Base-by-base conservation (phyloP, 768 basidiomycete species). In the Agaricus sinodeliciosus region DNA sequence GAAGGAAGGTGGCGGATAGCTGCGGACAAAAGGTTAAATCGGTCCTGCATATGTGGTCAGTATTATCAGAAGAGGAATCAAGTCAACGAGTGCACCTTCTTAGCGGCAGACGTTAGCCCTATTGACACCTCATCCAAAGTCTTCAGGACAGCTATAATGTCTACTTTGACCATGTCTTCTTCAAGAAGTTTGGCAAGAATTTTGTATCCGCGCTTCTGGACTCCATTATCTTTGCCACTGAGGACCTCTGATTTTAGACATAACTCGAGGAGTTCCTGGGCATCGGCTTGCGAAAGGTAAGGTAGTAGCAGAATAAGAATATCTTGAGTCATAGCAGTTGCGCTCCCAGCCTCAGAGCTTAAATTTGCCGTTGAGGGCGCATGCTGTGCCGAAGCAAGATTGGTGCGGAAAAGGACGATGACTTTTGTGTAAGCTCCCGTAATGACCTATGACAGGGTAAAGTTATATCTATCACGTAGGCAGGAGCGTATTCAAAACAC, bases 171-270 rank as follows among this genome's bases (percentile, higher is more conserved):
- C 62, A 86, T 85, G 0, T 73, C 76, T 48, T 72, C 72, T 62
- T 87, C 85, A n/a, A 85, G 67, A 39, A 93, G 66, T 58, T 85
- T 85, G 28, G 85, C 76, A 13, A 98, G 75, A 15, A 88, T 83
- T 63, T 95, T 88, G 71, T 98, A 98, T 8, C 85, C 90, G 59
- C 94, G 90, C 70, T 99, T 99, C 71, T 98, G 95, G 4, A 95
- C 84, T 3, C 84, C 91, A 47, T 89, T 89, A 61, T 97, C 93
- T 59, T 73, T 80, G 60, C 82, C 83, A 49, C 79, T 78, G 4
- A 98, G 73, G 19, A 96, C 79, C 27, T 82, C 79, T 1, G 75
- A 64, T 0, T 78, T 74, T n/a, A 90, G 71, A 52, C 80, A 87
- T n/a, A 85, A 69, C 22, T 79, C 72, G 66, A 91, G 86, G 13